Conservation (phyloP, 1,284 basidiomycete species). For the Coniferiporia weirii region DNA sequence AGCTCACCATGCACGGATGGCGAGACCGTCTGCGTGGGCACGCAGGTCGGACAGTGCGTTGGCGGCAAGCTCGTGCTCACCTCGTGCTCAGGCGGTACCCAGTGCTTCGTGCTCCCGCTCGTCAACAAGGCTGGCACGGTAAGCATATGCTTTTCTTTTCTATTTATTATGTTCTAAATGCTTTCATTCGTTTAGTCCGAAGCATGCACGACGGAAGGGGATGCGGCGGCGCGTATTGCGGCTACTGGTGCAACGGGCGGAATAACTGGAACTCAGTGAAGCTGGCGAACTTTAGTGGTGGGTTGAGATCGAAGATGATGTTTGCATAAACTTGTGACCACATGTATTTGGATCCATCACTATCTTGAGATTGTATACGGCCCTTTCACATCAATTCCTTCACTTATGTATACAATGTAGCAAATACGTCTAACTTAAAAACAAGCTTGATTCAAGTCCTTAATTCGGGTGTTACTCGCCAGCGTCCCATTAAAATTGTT, state of each 20-base stretch:
- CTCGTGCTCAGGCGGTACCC: constrained; percentile 35
- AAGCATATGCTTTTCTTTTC: not conserved
- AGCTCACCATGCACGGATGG: constrained; percentile 42
- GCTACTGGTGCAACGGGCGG: constrained; percentile 45
- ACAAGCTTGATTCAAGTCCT: no score
- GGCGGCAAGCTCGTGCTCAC: constrained; percentile 38
- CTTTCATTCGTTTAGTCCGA: constrained; percentile 29
- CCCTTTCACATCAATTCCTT: no score
- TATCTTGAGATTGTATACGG: no score
- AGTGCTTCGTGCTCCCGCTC: constrained; percentile 54
- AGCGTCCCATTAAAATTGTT: no score
- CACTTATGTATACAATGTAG: no score
- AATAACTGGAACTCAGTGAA: constrained; percentile 24
- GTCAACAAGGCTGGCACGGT: constrained; percentile 50
- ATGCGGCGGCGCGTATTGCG: constrained; percentile 47
- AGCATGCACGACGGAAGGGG: constrained; percentile 47
- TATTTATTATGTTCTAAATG: not conserved
- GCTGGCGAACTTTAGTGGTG: not conserved
- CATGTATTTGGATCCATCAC: not conserved
- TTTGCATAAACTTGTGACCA: not conserved
- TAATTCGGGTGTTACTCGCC: no score
- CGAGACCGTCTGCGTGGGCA: constrained; percentile 33
- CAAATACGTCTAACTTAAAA: no score
- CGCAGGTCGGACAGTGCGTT: constrained; percentile 40
- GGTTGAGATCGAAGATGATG: not conserved